Percentiles rank a stretch among this genome's conserved stretches.
phyloP scores from a whole-genome alignment of 768 basidiomycete species.

The Auriscalpium orientale region DNA sequence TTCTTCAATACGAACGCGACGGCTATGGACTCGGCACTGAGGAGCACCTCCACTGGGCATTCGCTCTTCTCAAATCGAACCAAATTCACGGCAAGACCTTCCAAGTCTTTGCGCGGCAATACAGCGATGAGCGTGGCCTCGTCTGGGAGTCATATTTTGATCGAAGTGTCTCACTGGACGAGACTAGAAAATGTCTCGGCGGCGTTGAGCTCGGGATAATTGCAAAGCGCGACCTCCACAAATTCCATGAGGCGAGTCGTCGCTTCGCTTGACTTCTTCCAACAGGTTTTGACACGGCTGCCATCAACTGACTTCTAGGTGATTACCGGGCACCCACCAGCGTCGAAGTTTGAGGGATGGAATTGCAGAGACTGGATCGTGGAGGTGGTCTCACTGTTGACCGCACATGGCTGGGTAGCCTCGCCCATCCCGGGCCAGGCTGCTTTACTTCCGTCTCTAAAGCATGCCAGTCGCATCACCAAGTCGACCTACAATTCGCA shows the following conservation, averaged over 20 bases:
- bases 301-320: background rate
- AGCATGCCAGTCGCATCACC: background rate
- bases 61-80: conserved; percentile 12
- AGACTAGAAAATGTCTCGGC: conserved; percentile 3
- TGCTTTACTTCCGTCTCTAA: background rate
- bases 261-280: background rate
- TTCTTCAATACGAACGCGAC: conserved; percentile 16
- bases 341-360: background rate
- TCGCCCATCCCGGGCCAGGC: background rate
- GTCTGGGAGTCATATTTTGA: background rate
- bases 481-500: too few species aligned
- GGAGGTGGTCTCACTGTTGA: conserved; percentile 1
- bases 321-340: background rate
- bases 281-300: background rate
- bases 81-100: conserved; percentile 10
- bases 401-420: conserved; percentile 1
- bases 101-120: conserved; percentile 11
- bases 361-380: conserved; percentile 9
- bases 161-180: background rate
- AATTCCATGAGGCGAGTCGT: background rate
- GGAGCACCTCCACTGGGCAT: conserved; percentile 15
- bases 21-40: conserved; percentile 11
- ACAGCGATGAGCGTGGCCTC: background rate
- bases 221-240: background rate
- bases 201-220: conserved; percentile 5